Evolutionary conservation across 371 early-diverging fungal genomes (phyloP).

Genomic region (Actinomucor elegans): DNA sequence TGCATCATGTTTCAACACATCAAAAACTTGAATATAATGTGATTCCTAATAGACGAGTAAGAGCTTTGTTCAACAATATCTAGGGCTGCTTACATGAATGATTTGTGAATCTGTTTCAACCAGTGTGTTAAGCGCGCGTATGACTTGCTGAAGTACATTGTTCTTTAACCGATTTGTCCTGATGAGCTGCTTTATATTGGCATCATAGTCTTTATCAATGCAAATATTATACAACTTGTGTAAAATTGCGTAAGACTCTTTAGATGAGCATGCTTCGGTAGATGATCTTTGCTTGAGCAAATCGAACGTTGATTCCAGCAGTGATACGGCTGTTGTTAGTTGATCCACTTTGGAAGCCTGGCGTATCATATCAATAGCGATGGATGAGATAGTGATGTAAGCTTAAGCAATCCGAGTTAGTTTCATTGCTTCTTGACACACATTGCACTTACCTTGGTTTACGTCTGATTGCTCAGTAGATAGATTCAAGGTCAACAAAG

Average conservation of each 20-base stretch:
- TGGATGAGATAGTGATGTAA: not conserved
- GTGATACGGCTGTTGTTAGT: not conserved
- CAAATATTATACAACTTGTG: not conserved
- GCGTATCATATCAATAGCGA: not conserved
- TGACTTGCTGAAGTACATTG: constrained; percentile 1
- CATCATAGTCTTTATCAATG: not conserved
- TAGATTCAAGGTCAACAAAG: constrained; percentile 13
- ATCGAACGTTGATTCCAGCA: not conserved
- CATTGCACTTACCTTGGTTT: not conserved
- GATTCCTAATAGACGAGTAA: not conserved
- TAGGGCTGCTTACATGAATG: not conserved
- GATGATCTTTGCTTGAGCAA: not conserved
- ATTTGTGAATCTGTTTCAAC: not conserved
- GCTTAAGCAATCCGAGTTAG: no score
- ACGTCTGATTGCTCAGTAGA: no score
- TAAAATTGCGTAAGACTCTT: not conserved
- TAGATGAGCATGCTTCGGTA: not conserved
- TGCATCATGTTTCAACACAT: constrained; percentile 27
- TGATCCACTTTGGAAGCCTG: not conserved
- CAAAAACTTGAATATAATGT: constrained; percentile 15
- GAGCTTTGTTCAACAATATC: not conserved
- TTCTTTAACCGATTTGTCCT: constrained; percentile 3
- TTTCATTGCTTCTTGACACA: no score
- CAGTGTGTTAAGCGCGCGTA: not conserved
- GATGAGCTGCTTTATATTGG: not conserved